Percentiles rank a stretch among this genome's conserved stretches.
phyloP scores from a whole-genome alignment of 2,329 filamentous ascomycete genomes.

The Sporothrix dimorphospora region DNA sequence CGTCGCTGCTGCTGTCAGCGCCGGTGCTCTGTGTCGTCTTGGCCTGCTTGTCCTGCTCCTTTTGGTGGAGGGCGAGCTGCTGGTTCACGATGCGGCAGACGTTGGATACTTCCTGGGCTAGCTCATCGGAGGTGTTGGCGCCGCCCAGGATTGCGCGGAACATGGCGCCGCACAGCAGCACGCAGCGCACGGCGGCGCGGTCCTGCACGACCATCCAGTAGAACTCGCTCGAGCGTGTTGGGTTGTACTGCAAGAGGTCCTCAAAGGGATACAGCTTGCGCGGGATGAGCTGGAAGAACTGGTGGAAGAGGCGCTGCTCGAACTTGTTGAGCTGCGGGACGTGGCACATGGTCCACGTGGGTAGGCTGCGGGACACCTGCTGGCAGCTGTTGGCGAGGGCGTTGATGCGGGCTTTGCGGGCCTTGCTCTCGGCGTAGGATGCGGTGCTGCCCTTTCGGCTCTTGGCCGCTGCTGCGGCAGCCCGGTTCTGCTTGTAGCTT shows the following conservation, averaged over 20 bases:
- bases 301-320: conserved; percentile 39
- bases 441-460: neutral
- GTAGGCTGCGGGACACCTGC: conserved; percentile 29
- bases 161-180: conserved; percentile 41
- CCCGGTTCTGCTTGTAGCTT: conserved; percentile 1
- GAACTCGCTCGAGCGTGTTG: conserved; percentile 37
- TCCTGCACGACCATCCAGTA: conserved; percentile 37
- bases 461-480: neutral
- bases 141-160: conserved; percentile 35
- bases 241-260: conserved; percentile 41
- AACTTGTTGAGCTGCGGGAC: conserved; percentile 35
- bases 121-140: conserved; percentile 32
- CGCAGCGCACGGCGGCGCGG: conserved; percentile 38
- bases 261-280: conserved; percentile 43
- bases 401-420: conserved; percentile 15
- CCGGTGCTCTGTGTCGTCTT: neutral
- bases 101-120: conserved; percentile 32
- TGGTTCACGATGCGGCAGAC: conserved; percentile 34
- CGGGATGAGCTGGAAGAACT: conserved; percentile 38
- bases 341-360: conserved; percentile 31
- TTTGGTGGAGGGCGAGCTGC: conserved; percentile 28
- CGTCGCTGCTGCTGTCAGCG: neutral
- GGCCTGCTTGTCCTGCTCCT: neutral
- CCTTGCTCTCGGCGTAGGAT: conserved; percentile 19
- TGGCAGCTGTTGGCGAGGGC: conserved; percentile 25